Evolutionary conservation across 2,329 filamentous ascomycete species (phyloP).

Genomic region (Ophiosphaerella korrae): DNA sequence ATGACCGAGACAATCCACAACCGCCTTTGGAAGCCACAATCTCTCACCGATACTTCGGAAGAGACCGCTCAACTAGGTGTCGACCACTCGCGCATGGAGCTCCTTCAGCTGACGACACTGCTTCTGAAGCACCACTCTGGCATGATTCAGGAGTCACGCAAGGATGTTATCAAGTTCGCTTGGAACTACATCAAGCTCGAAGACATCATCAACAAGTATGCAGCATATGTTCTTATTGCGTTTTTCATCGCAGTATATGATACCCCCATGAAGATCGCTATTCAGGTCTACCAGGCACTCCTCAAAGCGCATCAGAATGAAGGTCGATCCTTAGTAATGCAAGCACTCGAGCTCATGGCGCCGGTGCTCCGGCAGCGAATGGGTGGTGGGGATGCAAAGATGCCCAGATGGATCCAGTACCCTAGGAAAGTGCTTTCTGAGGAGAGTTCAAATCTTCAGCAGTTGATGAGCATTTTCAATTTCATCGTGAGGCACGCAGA

Average conservation of each 20-base stretch:
- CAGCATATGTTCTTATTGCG: constrained; percentile 93
- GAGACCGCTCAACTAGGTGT: constrained; percentile 84
- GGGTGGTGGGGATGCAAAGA: constrained; percentile 70
- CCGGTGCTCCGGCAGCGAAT: constrained; percentile 89
- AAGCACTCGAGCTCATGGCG: constrained; percentile 93
- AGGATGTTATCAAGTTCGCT: constrained; percentile 98
- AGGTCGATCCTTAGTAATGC: constrained; percentile 86
- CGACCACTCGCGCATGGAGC: constrained; percentile 94
- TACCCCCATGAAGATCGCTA: constrained; percentile 92
- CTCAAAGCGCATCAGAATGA: constrained; percentile 94
- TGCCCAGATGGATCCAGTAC: constrained; percentile 84
- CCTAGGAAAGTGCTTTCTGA: constrained; percentile 90
- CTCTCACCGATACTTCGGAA: constrained; percentile 76
- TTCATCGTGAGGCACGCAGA: constrained; percentile 92
- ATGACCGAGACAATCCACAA: constrained; percentile 90
- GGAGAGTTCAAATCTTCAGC: constrained; percentile 91
- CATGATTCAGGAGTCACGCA: constrained; percentile 86
- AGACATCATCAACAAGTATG: constrained; percentile 98
- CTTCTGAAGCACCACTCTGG: constrained; percentile 92
- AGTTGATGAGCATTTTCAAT: constrained; percentile 96
- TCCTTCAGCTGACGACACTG: constrained; percentile 92
- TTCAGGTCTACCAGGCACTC: constrained; percentile 90
- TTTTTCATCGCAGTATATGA: constrained; percentile 99
- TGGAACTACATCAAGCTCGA: constrained; percentile 98
- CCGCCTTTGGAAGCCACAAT: constrained; percentile 90